phyloP scores from a whole-genome alignment of 139 green algal species.

The Chlamydomonas sphaeroides region DNA sequence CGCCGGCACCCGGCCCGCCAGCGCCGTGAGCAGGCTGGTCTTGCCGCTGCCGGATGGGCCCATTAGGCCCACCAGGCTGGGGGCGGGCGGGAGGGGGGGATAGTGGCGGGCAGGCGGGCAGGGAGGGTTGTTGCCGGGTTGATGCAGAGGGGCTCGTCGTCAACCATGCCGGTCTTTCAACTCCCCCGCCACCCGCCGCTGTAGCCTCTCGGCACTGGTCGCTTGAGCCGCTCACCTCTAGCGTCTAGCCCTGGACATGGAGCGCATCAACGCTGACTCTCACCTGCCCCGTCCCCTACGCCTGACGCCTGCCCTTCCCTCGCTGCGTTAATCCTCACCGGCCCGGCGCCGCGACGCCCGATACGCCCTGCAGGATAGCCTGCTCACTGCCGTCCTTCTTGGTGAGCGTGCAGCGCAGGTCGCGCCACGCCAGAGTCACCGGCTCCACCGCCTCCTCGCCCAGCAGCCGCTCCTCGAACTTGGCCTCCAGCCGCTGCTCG shows the following conservation, averaged over 20 bases:
- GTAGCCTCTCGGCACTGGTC: too few species aligned
- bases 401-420: constrained; percentile 20
- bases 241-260: too few species aligned
- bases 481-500: not conserved
- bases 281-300: too few species aligned
- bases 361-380: constrained; percentile 52
- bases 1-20: constrained; percentile 76
- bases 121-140: not conserved
- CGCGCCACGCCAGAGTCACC: constrained; percentile 45
- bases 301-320: too few species aligned
- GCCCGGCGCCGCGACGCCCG: constrained; percentile 51
- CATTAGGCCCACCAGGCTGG: constrained; percentile 55
- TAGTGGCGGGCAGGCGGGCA: not conserved
- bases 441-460: constrained; percentile 20
- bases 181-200: too few species aligned
- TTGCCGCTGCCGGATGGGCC: constrained; percentile 71
- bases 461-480: not conserved
- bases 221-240: too few species aligned
- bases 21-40: constrained; percentile 84
- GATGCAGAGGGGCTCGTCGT: too few species aligned
- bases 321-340: constrained; percentile 32
- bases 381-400: constrained; percentile 24
- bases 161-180: too few species aligned
- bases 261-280: not conserved
- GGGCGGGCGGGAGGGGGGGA: not conserved